Evolutionary conservation across 1,139 yeast species (phyloP), one percentile per base, ranked within the genome.

Genomic region (Sugiyamaella xylanicola): DNA sequence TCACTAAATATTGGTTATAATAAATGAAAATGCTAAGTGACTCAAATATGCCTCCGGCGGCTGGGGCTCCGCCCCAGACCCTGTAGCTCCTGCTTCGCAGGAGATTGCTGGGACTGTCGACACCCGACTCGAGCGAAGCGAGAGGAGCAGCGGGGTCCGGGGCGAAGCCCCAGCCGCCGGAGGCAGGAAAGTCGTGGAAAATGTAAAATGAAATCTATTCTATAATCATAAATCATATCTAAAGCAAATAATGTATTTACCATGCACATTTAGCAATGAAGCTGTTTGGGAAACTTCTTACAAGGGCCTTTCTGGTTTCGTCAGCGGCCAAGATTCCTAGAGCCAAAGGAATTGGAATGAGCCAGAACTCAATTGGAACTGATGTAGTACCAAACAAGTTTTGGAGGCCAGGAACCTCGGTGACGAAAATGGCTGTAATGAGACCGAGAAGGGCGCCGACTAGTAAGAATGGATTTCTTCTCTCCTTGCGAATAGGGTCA

Each of bases 311-410:
- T 61, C 84, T 69, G 27, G 68, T 43, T 63, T 80, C 84, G 59
- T 80, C 84, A 57, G 71, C 71, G 4, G 63, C 55, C 48, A 79
- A 61, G 4, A 78, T 72, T 4, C 74, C 66, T 2, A 67, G 37
- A 2, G 82, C 84, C 61, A 79, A 77, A 0, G 78, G 82, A 39
- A 79, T 48, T 1, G 83, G 79, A 53, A 79, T 72, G 61, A 80
- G 75, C 63, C 75, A 80, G 63, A 76, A 76, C 60, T 77, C 78
- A n/a, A 75, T 79, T 1, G 82, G 82, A 8, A 79, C 76, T 11
- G 68, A 64, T 0, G 72, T 69, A 1, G 82, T 72, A 1, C 71
- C 74, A 61, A 80, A 66, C 7, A 70, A 68, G 1, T 54, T 59
- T 58, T 78, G 79, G 54, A 79, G 68, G 47, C 74, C 73, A 4